phyloP scores from a whole-genome alignment of 2,329 filamentous ascomycete species.

The Pseudogymnoascus pannorum region DNA sequence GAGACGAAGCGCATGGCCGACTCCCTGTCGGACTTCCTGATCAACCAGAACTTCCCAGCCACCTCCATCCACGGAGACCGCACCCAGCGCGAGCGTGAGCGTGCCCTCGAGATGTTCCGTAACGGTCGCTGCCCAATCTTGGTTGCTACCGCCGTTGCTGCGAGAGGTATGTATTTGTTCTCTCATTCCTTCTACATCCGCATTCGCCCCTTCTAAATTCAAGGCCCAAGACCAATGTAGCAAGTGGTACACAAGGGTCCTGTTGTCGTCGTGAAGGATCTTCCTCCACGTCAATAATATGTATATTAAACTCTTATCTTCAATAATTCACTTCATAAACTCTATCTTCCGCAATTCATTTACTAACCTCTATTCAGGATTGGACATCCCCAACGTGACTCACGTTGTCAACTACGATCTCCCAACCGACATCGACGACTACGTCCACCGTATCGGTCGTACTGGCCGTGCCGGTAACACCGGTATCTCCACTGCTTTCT shows the following conservation, averaged over 20 bases:
- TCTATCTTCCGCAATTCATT: slow-evolving; percentile 1
- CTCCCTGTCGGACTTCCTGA: slow-evolving; percentile 92
- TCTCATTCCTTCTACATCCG: slow-evolving; percentile 1
- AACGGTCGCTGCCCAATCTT: slow-evolving; percentile 92
- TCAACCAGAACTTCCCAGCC: slow-evolving; percentile 97
- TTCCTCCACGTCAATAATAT: too few species aligned
- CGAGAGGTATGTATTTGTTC: slow-evolving; percentile 39
- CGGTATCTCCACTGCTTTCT: slow-evolving; percentile 96
- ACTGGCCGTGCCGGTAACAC: slow-evolving; percentile 99
- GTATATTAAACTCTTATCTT: neutral
- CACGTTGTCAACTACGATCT: slow-evolving; percentile 99
- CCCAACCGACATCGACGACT: slow-evolving; percentile 98
- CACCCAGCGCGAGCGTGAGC: slow-evolving; percentile 97
- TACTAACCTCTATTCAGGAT: slow-evolving; percentile 15
- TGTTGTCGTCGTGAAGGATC: too few species aligned
- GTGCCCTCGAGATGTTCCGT: slow-evolving; percentile 94
- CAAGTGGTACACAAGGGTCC: too few species aligned
- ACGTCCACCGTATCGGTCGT: slow-evolving; percentile 99
- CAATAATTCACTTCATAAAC: neutral
- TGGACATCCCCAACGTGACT: slow-evolving; percentile 89
- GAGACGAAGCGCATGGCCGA: slow-evolving; percentile 99
- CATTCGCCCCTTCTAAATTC: neutral
- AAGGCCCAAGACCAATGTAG: neutral
- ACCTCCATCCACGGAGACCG: slow-evolving; percentile 98
- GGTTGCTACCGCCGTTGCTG: slow-evolving; percentile 93